These are phyloP conservation scores for Apiosordaria backusii DNA, from an alignment of 495 filamentous ascomycete genomes.

Conservation along the genomic window DNA sequence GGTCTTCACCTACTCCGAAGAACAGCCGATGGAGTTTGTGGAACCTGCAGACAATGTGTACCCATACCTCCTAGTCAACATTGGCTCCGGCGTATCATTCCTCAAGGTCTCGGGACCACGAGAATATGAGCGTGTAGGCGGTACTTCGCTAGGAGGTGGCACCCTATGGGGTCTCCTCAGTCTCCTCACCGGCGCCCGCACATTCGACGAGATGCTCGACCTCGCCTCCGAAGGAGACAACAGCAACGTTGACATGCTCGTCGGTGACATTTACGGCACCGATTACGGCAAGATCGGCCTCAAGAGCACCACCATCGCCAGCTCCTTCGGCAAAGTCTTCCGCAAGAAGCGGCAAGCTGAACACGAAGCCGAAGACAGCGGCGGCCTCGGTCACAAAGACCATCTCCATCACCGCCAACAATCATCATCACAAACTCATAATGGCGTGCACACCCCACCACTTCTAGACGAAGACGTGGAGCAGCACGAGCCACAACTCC, in stretches of 20 bases:
- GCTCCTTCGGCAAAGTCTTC: conserved; percentile 95
- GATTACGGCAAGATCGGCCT: conserved; percentile 94
- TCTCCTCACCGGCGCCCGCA: conserved; percentile 81
- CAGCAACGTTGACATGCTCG: conserved; percentile 88
- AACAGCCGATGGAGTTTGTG: conserved; percentile 80
- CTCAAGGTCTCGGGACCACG: conserved; percentile 91
- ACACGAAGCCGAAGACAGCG: conserved; percentile 71
- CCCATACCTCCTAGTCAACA: conserved; percentile 96
- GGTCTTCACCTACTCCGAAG: conserved; percentile 92
- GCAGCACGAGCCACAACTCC: neutral
- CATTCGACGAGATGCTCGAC: conserved; percentile 92
- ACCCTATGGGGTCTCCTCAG: conserved; percentile 94
- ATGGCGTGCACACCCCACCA: neutral
- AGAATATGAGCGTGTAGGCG: conserved; percentile 83
- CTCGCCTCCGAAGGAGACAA: conserved; percentile 96
- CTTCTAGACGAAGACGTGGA: neutral
- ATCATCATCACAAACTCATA: conserved; percentile 4
- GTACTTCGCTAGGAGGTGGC: conserved; percentile 90
- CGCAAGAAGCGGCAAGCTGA: conserved; percentile 74
- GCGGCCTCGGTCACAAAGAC: conserved; percentile 56
- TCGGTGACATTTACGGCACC: conserved; percentile 96
- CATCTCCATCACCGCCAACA: conserved; percentile 19
- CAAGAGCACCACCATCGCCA: conserved; percentile 89
- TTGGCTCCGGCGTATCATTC: conserved; percentile 98
- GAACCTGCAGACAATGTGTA: conserved; percentile 71